Percentiles rank a stretch among this genome's conserved stretches.
Evolutionary conservation across 2,329 filamentous ascomycete species (phyloP).

Genomic region (Diaporthe citriasiana): DNA sequence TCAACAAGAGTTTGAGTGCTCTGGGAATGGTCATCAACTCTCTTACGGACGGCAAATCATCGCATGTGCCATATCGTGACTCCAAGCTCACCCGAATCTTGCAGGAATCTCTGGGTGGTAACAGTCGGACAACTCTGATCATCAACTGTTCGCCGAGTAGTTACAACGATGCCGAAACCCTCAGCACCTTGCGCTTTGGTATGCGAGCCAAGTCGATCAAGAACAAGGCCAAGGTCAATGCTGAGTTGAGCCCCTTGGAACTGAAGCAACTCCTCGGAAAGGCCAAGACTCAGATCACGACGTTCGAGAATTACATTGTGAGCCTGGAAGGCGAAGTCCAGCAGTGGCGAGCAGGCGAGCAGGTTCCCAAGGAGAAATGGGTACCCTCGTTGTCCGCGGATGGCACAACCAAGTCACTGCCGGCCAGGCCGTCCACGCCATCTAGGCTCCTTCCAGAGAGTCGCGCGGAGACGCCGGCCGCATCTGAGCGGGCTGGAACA

Average conservation of each 20-base stretch:
- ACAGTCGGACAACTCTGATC: constrained; percentile 97
- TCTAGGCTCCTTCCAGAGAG: constrained; percentile 68
- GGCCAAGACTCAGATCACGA: constrained; percentile 89
- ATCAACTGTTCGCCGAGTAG: constrained; percentile 99
- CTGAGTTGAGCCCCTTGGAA: constrained; percentile 94
- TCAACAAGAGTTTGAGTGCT: constrained; percentile 99
- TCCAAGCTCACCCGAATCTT: constrained; percentile 97
- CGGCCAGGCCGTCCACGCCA: constrained; percentile 67
- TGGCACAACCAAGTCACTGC: constrained; percentile 60
- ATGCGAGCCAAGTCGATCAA: constrained; percentile 98
- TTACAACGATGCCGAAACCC: constrained; percentile 96
- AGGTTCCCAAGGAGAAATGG: constrained; percentile 92
- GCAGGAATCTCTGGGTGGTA: constrained; percentile 97
- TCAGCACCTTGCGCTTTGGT: constrained; percentile 93
- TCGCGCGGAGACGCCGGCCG: constrained; percentile 72
- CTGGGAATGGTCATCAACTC: constrained; percentile 99
- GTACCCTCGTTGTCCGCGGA: constrained; percentile 74
- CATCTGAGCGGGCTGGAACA: constrained; percentile 87
- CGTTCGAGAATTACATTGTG: constrained; percentile 88
- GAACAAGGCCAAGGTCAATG: constrained; percentile 99
- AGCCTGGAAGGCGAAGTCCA: constrained; percentile 88
- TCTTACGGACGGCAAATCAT: constrained; percentile 96
- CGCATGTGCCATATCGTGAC: constrained; percentile 95
- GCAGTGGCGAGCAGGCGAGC: constrained; percentile 88
- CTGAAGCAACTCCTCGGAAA: constrained; percentile 95